Conservation (phyloP, 2,329 filamentous ascomycete genomes). For the Aureobasidium sp. region DNA sequence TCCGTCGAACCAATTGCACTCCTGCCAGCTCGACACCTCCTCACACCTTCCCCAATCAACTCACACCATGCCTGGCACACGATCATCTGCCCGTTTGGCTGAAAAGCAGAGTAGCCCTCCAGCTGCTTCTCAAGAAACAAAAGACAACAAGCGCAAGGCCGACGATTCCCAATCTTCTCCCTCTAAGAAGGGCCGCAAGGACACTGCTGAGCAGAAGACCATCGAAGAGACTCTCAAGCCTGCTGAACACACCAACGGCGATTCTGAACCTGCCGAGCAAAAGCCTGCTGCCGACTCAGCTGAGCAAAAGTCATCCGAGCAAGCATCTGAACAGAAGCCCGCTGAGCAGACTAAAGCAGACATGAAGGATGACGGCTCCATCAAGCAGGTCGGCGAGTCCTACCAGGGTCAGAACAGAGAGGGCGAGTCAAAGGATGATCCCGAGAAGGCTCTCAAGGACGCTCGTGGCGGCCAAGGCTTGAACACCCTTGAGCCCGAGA, state of each 20-base stretch:
- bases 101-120: slow-evolving; percentile 21
- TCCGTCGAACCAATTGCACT: neutral
- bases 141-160: slow-evolving; percentile 27
- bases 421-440: slow-evolving; percentile 23
- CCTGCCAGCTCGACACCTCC: neutral
- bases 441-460: slow-evolving; percentile 22
- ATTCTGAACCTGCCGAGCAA: slow-evolving; percentile 26
- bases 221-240: slow-evolving; percentile 48
- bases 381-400: slow-evolving; percentile 19
- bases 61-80: slow-evolving; percentile 26
- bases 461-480: slow-evolving; percentile 19
- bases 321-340: slow-evolving; percentile 4
- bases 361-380: slow-evolving; percentile 25
- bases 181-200: slow-evolving; percentile 36
- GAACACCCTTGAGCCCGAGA: slow-evolving; percentile 15
- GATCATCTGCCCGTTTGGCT: slow-evolving; percentile 24
- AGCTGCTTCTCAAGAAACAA: slow-evolving; percentile 13
- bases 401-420: slow-evolving; percentile 23
- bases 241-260: slow-evolving; percentile 20
- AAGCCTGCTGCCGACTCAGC: slow-evolving; percentile 14
- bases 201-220: slow-evolving; percentile 40
- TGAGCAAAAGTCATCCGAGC: slow-evolving; percentile 2
- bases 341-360: slow-evolving; percentile 19
- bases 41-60: neutral
- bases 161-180: slow-evolving; percentile 28